Evolutionary conservation across 352 stramenopile genomes (phyloP).

Genomic region (Globisporangium cylindrosporum): DNA sequence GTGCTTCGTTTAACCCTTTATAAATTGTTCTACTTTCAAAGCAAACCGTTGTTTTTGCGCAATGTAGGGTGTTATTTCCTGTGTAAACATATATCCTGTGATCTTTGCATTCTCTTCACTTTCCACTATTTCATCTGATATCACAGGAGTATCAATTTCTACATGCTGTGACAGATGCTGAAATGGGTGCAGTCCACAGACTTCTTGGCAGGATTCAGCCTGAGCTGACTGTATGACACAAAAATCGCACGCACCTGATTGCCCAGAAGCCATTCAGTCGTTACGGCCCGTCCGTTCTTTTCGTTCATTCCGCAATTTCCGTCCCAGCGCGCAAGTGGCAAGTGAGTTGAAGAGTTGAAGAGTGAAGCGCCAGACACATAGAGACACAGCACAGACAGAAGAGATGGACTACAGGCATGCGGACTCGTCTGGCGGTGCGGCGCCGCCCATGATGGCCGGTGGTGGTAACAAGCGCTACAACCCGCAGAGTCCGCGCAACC

Average conservation of each 20-base stretch:
- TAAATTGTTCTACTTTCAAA: too few species aligned
- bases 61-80: too few species aligned
- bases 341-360: neutral
- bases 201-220: neutral
- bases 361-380: neutral
- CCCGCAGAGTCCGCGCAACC: neutral
- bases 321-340: slow-evolving; percentile 4
- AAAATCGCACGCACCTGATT: neutral
- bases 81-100: neutral
- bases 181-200: neutral
- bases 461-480: neutral
- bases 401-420: slow-evolving; percentile 5
- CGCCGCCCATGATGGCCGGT: neutral
- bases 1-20: too few species aligned
- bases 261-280: too few species aligned
- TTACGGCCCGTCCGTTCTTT: neutral
- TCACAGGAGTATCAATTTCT: neutral
- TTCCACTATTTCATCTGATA: neutral
- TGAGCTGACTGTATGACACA: neutral
- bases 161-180: neutral
- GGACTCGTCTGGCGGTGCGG: neutral
- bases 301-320: slow-evolving; percentile 9
- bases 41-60: too few species aligned
- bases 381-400: neutral
- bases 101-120: neutral